These are phyloP conservation scores for Sarocladium brachiariae DNA, from an alignment of 2,329 filamentous ascomycete genomes.

Conservation along the genomic window DNA sequence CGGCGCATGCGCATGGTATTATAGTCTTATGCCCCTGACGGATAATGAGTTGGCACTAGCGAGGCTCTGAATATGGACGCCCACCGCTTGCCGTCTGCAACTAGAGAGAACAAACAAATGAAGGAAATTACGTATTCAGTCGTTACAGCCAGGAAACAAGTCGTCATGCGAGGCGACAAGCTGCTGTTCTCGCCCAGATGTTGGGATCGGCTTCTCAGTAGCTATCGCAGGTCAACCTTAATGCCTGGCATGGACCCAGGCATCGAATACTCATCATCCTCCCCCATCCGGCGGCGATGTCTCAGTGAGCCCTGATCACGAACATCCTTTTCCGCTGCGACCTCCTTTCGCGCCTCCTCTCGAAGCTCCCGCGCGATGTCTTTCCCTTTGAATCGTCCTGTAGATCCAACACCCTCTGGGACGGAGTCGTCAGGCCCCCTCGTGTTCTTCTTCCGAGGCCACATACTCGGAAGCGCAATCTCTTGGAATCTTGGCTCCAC, in stretches of 20 bases:
- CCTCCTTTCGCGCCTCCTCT: slow-evolving; percentile 42
- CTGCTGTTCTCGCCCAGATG: too few species aligned
- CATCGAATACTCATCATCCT: slow-evolving; percentile 36
- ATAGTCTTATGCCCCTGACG: slow-evolving; percentile 64
- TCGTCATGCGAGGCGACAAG: too few species aligned
- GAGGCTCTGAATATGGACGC: slow-evolving; percentile 17
- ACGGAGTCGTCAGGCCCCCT: slow-evolving; percentile 59
- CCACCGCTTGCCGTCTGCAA: too few species aligned
- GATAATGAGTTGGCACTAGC: slow-evolving; percentile 32
- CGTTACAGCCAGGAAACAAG: too few species aligned
- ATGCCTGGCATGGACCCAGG: slow-evolving; percentile 39
- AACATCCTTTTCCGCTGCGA: slow-evolving; percentile 37
- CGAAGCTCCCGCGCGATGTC: slow-evolving; percentile 44
- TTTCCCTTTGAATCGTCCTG: slow-evolving; percentile 46
- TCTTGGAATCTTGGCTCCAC: slow-evolving; percentile 85
- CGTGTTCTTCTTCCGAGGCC: slow-evolving; percentile 80
- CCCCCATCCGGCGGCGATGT: slow-evolving; percentile 28
- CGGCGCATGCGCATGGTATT: slow-evolving; percentile 67
- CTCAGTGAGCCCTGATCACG: slow-evolving; percentile 31
- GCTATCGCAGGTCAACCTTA: slow-evolving; percentile 20
- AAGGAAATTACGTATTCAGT: too few species aligned
- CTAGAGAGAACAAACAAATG: too few species aligned
- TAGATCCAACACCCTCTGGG: slow-evolving; percentile 38
- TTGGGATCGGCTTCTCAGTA: background rate
- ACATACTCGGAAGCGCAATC: slow-evolving; percentile 73